A percentile compares a stretch with the other conserved stretches of the same genome.
These are phyloP conservation scores for Botrytis pseudocinerea DNA, from an alignment of 2,329 filamentous ascomycete species.

Conservation along the genomic window DNA sequence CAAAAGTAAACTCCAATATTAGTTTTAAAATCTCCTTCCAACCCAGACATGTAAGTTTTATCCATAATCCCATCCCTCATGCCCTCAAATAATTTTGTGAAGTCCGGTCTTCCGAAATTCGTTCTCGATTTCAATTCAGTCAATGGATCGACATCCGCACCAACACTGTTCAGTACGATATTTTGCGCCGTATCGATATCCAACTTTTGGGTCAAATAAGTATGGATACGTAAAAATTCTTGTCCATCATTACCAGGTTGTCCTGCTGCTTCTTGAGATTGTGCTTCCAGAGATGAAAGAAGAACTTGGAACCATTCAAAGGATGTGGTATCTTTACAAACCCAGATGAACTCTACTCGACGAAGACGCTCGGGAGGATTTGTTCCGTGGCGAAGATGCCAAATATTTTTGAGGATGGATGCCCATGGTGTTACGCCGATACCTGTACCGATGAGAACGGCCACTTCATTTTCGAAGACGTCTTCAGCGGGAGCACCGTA, in stretches of 20 bases:
- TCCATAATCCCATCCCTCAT: conserved; percentile 89
- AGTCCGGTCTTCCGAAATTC: conserved; percentile 94
- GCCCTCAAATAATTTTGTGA: conserved; percentile 71
- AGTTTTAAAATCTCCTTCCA: conserved; percentile 74
- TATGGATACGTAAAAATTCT: conserved; percentile 97
- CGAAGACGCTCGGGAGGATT: conserved; percentile 87
- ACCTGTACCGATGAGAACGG: conserved; percentile 80
- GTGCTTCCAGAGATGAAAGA: conserved; percentile 83
- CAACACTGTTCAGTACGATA: conserved; percentile 94
- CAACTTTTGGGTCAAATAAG: conserved; percentile 91
- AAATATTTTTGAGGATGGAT: conserved; percentile 93
- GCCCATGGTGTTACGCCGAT: conserved; percentile 89
- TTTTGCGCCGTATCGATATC: conserved; percentile 93
- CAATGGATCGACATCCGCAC: conserved; percentile 81
- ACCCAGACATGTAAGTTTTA: conserved; percentile 78
- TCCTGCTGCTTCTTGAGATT: conserved; percentile 70
- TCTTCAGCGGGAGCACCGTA: conserved; percentile 97
- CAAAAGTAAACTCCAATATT: conserved; percentile 98
- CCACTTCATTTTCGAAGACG: conserved; percentile 91
- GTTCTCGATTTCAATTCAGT: conserved; percentile 89
- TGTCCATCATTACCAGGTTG: conserved; percentile 65
- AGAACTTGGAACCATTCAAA: conserved; percentile 99
- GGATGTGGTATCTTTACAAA: conserved; percentile 90
- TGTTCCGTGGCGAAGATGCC: conserved; percentile 87
- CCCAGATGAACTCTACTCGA: conserved; percentile 98